Conservation (phyloP, 2,329 filamentous ascomycete genomes). For the Fusarium gaditjirri region DNA sequence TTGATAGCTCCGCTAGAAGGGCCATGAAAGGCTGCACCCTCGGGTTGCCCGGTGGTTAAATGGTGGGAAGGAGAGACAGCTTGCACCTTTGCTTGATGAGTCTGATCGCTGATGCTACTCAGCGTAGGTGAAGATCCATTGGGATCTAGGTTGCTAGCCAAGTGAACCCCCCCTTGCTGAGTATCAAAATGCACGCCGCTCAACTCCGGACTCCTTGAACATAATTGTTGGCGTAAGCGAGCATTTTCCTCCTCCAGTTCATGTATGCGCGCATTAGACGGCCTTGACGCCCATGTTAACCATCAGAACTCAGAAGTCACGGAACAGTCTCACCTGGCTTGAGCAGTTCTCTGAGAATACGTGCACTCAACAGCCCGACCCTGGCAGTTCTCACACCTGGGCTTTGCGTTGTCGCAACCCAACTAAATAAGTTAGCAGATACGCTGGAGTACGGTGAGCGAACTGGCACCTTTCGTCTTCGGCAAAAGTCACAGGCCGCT, state of each 20-base stretch:
- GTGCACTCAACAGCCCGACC: slow-evolving; percentile 10
- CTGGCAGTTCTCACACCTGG: slow-evolving; percentile 32
- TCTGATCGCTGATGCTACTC: fast-evolving
- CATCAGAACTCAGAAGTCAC: fast-evolving
- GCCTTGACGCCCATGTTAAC: neutral
- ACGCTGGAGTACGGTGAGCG: fast-evolving
- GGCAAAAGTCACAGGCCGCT: slow-evolving; percentile 37
- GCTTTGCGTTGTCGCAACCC: slow-evolving; percentile 36
- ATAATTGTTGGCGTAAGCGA: slow-evolving; percentile 46
- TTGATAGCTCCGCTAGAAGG: slow-evolving; percentile 35
- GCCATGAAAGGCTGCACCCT: slow-evolving; percentile 41
- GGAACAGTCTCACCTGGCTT: neutral
- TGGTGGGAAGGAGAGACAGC: neutral
- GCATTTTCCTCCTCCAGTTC: slow-evolving; percentile 53
- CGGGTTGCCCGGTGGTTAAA: neutral
- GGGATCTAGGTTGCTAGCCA: fast-evolving
- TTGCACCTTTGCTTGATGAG: neutral
- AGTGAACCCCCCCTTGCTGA: fast-evolving
- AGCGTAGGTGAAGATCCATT: fast-evolving
- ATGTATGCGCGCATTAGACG: slow-evolving; percentile 45
- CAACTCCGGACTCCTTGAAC: neutral
- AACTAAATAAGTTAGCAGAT: neutral
- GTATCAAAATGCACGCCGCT: fast-evolving
- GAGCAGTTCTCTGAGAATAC: slow-evolving; percentile 19
- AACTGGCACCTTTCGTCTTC: slow-evolving; percentile 29